phyloP scores from a whole-genome alignment of 768 basidiomycete genomes.

The Pholiota microspora region DNA sequence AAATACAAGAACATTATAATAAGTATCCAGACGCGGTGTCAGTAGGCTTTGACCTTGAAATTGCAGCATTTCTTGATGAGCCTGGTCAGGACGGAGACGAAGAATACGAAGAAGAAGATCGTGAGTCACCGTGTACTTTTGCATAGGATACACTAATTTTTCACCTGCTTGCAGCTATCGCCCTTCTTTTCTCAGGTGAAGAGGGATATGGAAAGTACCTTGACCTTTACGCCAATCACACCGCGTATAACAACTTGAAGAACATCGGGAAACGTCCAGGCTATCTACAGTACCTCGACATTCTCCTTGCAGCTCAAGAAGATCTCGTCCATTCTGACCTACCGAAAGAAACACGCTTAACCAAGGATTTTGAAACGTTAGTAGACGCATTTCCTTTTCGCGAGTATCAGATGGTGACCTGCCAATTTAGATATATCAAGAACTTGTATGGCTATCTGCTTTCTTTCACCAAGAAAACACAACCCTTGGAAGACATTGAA shows the following conservation, averaged over 20 bases:
- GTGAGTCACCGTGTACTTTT: conserved; percentile 44
- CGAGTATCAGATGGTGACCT: not conserved
- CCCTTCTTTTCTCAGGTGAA: conserved; percentile 92
- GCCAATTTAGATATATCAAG: conserved; percentile 70
- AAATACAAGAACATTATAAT: conserved; percentile 94
- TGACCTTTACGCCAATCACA: conserved; percentile 87
- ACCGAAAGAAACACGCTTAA: conserved; percentile 60
- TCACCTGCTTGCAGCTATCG: conserved; percentile 51
- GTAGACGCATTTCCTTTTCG: conserved; percentile 24
- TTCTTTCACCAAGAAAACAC: conserved; percentile 82
- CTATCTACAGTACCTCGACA: conserved; percentile 92
- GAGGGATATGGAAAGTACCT: conserved; percentile 94
- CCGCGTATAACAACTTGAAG: conserved; percentile 87
- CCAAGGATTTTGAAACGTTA: conserved; percentile 79
- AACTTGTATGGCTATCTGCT: conserved; percentile 80
- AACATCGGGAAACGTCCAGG: conserved; percentile 78
- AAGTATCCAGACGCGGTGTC: conserved; percentile 90
- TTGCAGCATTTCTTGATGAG: conserved; percentile 79
- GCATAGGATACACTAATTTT: conserved; percentile 3
- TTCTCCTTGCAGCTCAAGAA: conserved; percentile 66
- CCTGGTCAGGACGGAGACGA: conserved; percentile 69
- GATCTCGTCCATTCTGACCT: conserved; percentile 67
- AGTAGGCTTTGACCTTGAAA: conserved; percentile 81
- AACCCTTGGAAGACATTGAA: conserved; percentile 79
- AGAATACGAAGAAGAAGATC: conserved; percentile 82